Base-by-base conservation (phyloP, 108 stramenopile genomes). In the Chaetoceros tenuissimus region DNA sequence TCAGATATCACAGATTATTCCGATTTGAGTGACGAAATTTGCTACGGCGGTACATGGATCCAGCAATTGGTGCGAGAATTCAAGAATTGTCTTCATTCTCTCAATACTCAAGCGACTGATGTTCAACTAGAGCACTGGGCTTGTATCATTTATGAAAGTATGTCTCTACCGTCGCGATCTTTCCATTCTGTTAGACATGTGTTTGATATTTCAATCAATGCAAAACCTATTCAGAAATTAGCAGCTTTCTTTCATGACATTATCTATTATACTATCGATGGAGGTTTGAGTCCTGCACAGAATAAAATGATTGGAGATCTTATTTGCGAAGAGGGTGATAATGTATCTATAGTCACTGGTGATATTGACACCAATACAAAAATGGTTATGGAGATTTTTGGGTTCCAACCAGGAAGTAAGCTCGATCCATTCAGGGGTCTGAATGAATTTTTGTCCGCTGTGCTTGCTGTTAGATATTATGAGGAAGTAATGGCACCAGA, bases 141-240 rank as follows among this genome's bases (percentile, higher is more conserved):
- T 8, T 51, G 62, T 50, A 57, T 80, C n/a, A 80, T 80, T 52
- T 59, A 80, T 30, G 79, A 80, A 59, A 61, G 62, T 60, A 80
- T 80, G 79, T 55, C 55, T 5, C 70, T 56, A 24, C 28, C 53
- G 29, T 48, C 45, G 21, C 74, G 79, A 21, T 63, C 72, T 51
- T 80, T 72, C 53, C 79, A 80, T 54, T 64, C 64, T 28, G 79
- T 80, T n/a, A 65, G 72, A 40, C 79, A 80, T 57, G 73, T 74
- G 23, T 80, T 75, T 67, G 75, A 80, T 50, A 57, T 80, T 13
- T 40, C 66, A 24, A 30, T 67, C 28, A 49, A 58, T 13, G 44
- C 65, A 58, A 48, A 54, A 24, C 79, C 75, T 26, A 71, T 80
- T 40, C 48, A 46, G 0, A 69, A 69, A 19, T 30, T 80, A 31